Base-by-base conservation (phyloP, 2,329 filamentous ascomycete genomes). In the Ilyonectria mors-panacis region DNA sequence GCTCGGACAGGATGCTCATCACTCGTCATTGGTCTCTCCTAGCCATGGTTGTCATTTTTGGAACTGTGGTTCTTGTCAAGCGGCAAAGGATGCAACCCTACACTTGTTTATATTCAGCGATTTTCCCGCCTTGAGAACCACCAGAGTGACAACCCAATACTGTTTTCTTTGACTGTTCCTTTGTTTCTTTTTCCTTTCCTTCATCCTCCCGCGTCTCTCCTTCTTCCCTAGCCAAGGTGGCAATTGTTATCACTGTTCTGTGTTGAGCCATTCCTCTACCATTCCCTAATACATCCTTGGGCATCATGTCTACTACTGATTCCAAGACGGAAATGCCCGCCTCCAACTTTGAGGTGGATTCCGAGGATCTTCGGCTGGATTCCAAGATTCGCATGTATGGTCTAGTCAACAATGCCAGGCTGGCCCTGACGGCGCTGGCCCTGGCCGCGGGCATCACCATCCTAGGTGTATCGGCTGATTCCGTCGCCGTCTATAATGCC, bases 381-480 rank as follows among this genome's bases (percentile, higher is more conserved):
- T 75, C 80, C 73, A 84, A 82, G 65, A 70, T 80, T 54, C 79
- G 81, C 57, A 72, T 79, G 42, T 75, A 85, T 57, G 79, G 78
- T 57, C 69, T 82, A 28, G 70, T 86, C 63, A 83, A 89, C 67
- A 80, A 78, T 53, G 80, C 81, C 53, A 83, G 85, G 15, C 72
- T 86, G 4, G 85, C 81, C 54, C 78, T 89, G 65, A 88, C 85
- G 0, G 75, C 79, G 6, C 75, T 91, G 35, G 84, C 85, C 30
- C 79, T 91, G 19, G 81, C 85, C 19, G 83, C 85, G 59, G 84
- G 85, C 63, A 74, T 90, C 70, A 84, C 82, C 19, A 82, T 88
- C 58, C 78, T 91, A 8, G 88, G 85, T 28, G 82, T 89, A 12
- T 84, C 88, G 3, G 86, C 82, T 70, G 83, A 90, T 75, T 82